Percentiles rank a stretch among this genome's conserved stretches.
These are phyloP conservation scores for Cutaneotrichosporon dermatis DNA, from an alignment of 1,284 basidiomycete species.

Conservation along the genomic window DNA sequence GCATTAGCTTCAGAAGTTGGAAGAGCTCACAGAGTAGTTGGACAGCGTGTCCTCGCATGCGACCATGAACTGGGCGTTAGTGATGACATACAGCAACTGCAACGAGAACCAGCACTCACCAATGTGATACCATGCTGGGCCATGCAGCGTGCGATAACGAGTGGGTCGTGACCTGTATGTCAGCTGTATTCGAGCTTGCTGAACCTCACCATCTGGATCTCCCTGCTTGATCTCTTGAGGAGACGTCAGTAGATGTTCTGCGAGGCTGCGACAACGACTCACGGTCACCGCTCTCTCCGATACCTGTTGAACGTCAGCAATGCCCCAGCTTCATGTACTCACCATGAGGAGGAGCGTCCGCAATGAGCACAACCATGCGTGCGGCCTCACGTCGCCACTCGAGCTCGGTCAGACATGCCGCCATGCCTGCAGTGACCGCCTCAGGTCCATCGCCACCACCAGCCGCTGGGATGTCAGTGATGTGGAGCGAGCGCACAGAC, in stretches of 20 bases:
- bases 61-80: constrained; percentile 73
- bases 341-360: constrained; percentile 94
- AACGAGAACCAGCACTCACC: constrained; percentile 52
- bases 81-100: too few relatives aligned
- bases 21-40: constrained; percentile 73
- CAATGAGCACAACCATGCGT: constrained; percentile 92
- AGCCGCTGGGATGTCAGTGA: constrained; percentile 61
- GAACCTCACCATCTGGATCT: constrained; percentile 64
- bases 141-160: constrained; percentile 83
- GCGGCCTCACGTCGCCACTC: constrained; percentile 86
- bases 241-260: constrained; percentile 10
- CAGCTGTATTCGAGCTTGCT: neutral
- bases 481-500: neutral
- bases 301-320: constrained; percentile 24
- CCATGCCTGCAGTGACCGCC: constrained; percentile 90
- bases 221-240: constrained; percentile 72
- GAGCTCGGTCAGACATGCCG: constrained; percentile 72
- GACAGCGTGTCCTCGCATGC: constrained; percentile 97
- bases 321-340: constrained; percentile 24
- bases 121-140: constrained; percentile 83
- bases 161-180: constrained; percentile 67
- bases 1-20: neutral
- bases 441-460: constrained; percentile 98
- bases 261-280: constrained; percentile 13
- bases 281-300: constrained; percentile 47